These are phyloP conservation scores for Elaeis oleifera DNA, from an alignment of 202 grass and related monocot genomes.

Conservation along the genomic window DNA sequence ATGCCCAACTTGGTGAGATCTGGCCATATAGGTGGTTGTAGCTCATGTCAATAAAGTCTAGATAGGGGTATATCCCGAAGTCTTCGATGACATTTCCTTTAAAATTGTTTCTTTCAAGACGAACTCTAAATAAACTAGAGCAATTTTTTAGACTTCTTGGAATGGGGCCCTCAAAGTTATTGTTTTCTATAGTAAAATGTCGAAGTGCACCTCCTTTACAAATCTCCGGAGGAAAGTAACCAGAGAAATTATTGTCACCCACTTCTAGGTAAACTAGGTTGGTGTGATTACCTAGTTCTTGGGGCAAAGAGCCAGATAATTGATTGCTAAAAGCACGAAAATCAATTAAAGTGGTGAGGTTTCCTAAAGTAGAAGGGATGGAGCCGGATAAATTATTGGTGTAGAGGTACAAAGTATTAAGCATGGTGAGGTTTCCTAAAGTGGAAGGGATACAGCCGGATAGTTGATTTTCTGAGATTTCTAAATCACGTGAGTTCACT, in stretches of 20 bases:
- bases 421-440: too few relatives aligned
- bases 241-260: not conserved
- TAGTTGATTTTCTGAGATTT: too few relatives aligned
- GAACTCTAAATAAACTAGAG: not conserved
- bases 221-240: too few relatives aligned
- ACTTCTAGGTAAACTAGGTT: not conserved
- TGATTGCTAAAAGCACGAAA: not conserved
- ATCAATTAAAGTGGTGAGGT: not conserved
- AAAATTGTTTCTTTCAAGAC: not conserved
- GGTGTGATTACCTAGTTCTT: conserved; percentile 3
- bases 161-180: not conserved
- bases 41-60: conserved; percentile 17
- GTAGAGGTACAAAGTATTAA: too few relatives aligned
- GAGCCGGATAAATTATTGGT: too few relatives aligned
- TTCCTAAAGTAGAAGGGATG: too few relatives aligned
- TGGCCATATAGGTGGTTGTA: not conserved
- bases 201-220: too few relatives aligned
- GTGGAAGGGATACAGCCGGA: too few relatives aligned
- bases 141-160: not conserved
- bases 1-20: too few relatives aligned
- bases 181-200: not conserved
- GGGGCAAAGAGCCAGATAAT: not conserved
- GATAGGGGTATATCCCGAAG: not conserved
- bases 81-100: not conserved
- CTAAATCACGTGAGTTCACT: too few relatives aligned